phyloP scores from a whole-genome alignment of 495 filamentous ascomycete species.

The Penicillium desertorum region DNA sequence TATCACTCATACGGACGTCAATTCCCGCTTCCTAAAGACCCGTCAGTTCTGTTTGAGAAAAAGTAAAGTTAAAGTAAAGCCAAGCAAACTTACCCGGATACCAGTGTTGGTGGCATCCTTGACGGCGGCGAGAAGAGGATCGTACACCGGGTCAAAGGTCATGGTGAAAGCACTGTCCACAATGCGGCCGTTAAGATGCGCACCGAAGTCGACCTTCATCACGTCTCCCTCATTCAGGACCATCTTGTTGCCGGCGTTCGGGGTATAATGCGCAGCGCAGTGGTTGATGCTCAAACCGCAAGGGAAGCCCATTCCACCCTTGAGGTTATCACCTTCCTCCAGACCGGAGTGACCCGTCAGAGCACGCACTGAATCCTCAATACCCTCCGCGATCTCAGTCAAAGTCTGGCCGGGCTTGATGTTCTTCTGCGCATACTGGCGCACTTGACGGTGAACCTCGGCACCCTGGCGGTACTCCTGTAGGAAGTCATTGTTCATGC shows the following conservation, averaged over 20 bases:
- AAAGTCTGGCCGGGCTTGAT: slow-evolving; percentile 81
- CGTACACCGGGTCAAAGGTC: slow-evolving; percentile 81
- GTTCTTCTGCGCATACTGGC: slow-evolving; percentile 75
- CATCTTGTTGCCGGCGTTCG: slow-evolving; percentile 88
- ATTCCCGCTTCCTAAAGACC: slow-evolving; percentile 55
- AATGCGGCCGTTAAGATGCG: slow-evolving; percentile 87
- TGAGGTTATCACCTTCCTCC: slow-evolving; percentile 72
- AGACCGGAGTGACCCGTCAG: slow-evolving; percentile 76
- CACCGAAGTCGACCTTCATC: slow-evolving; percentile 91
- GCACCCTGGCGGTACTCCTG: slow-evolving; percentile 84
- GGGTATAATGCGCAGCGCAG: slow-evolving; percentile 85
- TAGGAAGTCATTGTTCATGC: slow-evolving; percentile 80
- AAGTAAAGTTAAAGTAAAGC: background rate
- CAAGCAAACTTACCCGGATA: slow-evolving; percentile 53
- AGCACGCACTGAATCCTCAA: slow-evolving; percentile 81
- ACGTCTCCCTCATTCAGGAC: slow-evolving; percentile 79
- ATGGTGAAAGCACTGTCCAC: slow-evolving; percentile 93
- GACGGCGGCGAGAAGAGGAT: slow-evolving; percentile 77
- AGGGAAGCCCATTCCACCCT: slow-evolving; percentile 86
- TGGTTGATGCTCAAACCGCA: slow-evolving; percentile 85
- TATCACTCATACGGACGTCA: slow-evolving; percentile 61
- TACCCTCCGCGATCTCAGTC: slow-evolving; percentile 79
- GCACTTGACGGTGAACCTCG: slow-evolving; percentile 85
- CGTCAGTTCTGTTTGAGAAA: slow-evolving; percentile 23
- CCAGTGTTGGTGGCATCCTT: slow-evolving; percentile 87